These are phyloP conservation scores for Linnemannia elongata DNA, from an alignment of 192 early-diverging fungal genomes.

Conservation along the genomic window DNA sequence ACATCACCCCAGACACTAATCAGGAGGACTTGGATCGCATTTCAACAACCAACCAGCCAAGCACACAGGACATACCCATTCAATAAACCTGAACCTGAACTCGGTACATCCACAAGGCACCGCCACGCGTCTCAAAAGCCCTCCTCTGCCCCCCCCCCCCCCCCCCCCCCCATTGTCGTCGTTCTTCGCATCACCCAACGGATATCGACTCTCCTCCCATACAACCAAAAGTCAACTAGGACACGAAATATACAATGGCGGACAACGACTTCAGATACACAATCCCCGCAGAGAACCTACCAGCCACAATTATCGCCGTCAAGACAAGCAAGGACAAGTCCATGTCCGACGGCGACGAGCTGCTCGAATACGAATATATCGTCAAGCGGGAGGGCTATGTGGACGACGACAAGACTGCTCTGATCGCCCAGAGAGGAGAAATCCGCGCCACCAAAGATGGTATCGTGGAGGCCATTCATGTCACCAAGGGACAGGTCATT, in stretches of 20 bases:
- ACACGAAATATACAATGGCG: slow-evolving; percentile 2
- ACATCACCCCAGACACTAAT: too few relatives aligned
- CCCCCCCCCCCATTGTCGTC: background rate
- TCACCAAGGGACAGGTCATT: slow-evolving; percentile 29
- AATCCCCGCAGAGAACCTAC: slow-evolving; percentile 25
- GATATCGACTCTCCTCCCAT: background rate
- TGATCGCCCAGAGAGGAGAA: slow-evolving; percentile 28
- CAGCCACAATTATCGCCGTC: slow-evolving; percentile 35
- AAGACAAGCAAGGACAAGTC: slow-evolving; percentile 19
- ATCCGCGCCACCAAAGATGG: slow-evolving; percentile 46
- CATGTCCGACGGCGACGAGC: slow-evolving; percentile 36
- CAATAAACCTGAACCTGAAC: too few relatives aligned
- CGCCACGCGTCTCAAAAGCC: background rate
- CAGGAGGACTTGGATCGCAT: too few relatives aligned
- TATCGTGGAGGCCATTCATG: slow-evolving; percentile 9
- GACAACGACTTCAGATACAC: slow-evolving; percentile 20
- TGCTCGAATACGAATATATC: slow-evolving; percentile 47
- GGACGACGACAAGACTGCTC: slow-evolving; percentile 23
- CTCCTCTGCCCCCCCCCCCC: background rate
- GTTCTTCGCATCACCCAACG: background rate
- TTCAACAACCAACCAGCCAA: too few relatives aligned
- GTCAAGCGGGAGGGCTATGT: slow-evolving; percentile 39
- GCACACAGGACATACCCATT: too few relatives aligned
- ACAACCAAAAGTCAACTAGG: background rate
- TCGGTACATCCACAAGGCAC: too few relatives aligned